These are phyloP conservation scores for Pestalotiopsis sp. DNA, from an alignment of 2,329 filamentous ascomycete species.

Conservation along the genomic window DNA sequence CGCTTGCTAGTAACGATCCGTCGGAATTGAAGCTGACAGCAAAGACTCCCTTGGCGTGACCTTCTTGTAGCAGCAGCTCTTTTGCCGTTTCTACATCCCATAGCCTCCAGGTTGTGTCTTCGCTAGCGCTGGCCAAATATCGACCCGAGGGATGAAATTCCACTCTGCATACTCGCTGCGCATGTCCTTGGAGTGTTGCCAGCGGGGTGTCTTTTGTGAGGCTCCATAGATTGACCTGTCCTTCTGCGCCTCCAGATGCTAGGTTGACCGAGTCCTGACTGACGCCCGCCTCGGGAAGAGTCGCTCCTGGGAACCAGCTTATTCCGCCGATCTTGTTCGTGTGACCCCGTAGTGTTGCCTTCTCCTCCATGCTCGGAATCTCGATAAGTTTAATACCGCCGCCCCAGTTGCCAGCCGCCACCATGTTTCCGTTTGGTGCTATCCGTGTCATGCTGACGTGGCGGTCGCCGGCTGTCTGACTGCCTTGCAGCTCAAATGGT, in stretches of 20 bases:
- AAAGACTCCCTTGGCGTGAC: conserved; percentile 92
- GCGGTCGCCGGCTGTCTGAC: conserved; percentile 88
- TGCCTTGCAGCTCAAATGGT: conserved; percentile 88
- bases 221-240: conserved; percentile 87
- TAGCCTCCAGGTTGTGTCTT: conserved; percentile 94
- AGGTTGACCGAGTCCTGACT: conserved; percentile 79
- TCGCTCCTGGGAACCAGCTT: conserved; percentile 86
- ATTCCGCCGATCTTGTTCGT: conserved; percentile 88
- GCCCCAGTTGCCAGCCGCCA: conserved; percentile 92
- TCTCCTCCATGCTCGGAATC: conserved; percentile 80
- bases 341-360: conserved; percentile 77
- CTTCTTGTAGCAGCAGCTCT: conserved; percentile 88
- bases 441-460: conserved; percentile 92
- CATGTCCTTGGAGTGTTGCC: conserved; percentile 80
- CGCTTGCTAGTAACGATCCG: conserved; percentile 86
- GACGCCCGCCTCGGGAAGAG: conserved; percentile 69
- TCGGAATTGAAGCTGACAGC: conserved; percentile 88
- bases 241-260: conserved; percentile 88
- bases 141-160: conserved; percentile 93
- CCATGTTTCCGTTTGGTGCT: conserved; percentile 78
- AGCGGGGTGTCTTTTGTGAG: conserved; percentile 84
- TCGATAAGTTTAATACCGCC: conserved; percentile 86
- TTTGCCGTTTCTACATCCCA: conserved; percentile 90
- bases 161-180: conserved; percentile 83
- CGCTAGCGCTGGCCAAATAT: conserved; percentile 90